Percentiles rank a stretch among this genome's conserved stretches.
phyloP scores from a whole-genome alignment of 1,284 basidiomycete genomes.

The Irpex sp. region DNA sequence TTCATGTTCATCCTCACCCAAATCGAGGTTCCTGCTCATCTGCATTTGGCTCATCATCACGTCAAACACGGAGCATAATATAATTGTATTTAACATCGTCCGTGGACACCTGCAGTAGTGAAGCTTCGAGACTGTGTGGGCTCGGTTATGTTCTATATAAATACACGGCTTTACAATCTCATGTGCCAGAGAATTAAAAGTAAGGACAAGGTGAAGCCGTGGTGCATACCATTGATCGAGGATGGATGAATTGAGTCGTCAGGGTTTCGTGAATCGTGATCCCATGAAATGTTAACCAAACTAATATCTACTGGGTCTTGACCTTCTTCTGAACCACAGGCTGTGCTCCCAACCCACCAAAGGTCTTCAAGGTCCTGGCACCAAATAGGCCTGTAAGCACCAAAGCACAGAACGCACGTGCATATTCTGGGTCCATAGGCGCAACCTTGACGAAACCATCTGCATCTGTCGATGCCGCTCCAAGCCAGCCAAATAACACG shows the following conservation, averaged over 20 bases:
- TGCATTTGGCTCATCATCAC: not conserved
- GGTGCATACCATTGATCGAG: too few species aligned
- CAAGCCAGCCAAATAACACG: constrained; percentile 40
- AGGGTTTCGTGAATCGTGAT: not conserved
- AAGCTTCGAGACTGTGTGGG: too few species aligned
- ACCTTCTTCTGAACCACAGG: not conserved
- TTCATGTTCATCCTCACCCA: not conserved
- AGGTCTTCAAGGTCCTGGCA: constrained; percentile 55
- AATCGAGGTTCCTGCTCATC: not conserved
- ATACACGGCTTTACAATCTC: too few species aligned
- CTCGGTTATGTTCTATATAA: too few species aligned
- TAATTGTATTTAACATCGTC: too few species aligned
- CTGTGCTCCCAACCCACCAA: constrained; percentile 26
- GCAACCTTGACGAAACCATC: constrained; percentile 34
- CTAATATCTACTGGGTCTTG: not conserved
- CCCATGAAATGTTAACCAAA: not conserved
- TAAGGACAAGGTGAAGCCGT: too few species aligned
- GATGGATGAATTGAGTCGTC: not conserved
- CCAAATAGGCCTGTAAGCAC: constrained; percentile 56
- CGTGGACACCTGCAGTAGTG: too few species aligned
- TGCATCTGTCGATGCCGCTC: constrained; percentile 23
- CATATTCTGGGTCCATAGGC: constrained; percentile 54
- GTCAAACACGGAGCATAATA: too few species aligned
- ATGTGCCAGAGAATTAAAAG: too few species aligned
- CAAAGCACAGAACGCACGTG: constrained; percentile 63